Conservation (phyloP, 2,329 filamentous ascomycete species). For the Alternaria incomplexa region DNA sequence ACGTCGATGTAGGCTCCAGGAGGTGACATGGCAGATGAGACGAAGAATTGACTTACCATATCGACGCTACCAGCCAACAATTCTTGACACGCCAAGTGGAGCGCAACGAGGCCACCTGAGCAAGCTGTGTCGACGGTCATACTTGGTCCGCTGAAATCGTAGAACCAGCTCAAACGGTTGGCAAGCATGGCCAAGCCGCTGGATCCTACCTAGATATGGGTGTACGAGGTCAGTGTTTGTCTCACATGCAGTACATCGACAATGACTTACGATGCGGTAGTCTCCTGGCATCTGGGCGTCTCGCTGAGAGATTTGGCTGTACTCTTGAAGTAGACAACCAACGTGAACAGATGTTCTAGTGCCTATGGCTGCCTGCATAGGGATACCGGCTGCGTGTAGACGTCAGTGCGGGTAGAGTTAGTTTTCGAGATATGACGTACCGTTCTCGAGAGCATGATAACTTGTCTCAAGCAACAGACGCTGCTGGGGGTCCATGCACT, state of each 20-base stretch:
- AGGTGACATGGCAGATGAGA: too few species aligned
- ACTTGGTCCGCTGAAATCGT: conserved; percentile 31
- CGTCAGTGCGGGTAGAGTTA: neutral
- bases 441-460: conserved; percentile 40
- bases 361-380: conserved; percentile 17
- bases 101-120: conserved; percentile 27
- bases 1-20: neutral
- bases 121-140: conserved; percentile 39
- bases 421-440: neutral
- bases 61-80: conserved; percentile 15
- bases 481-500: conserved; percentile 35
- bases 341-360: conserved; percentile 26
- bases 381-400: conserved; percentile 17
- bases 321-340: conserved; percentile 20
- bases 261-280: conserved; percentile 4
- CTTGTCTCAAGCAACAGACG: conserved; percentile 32
- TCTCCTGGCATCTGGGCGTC: conserved; percentile 16
- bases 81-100: conserved; percentile 29
- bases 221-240: too few species aligned
- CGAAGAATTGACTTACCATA: conserved; percentile 8
- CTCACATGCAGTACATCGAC: too few species aligned
- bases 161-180: conserved; percentile 35
- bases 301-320: conserved; percentile 13
- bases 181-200: conserved; percentile 15
- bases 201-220: neutral